phyloP scores from a whole-genome alignment of 495 filamentous ascomycete genomes.

The Monascus purpureus region DNA sequence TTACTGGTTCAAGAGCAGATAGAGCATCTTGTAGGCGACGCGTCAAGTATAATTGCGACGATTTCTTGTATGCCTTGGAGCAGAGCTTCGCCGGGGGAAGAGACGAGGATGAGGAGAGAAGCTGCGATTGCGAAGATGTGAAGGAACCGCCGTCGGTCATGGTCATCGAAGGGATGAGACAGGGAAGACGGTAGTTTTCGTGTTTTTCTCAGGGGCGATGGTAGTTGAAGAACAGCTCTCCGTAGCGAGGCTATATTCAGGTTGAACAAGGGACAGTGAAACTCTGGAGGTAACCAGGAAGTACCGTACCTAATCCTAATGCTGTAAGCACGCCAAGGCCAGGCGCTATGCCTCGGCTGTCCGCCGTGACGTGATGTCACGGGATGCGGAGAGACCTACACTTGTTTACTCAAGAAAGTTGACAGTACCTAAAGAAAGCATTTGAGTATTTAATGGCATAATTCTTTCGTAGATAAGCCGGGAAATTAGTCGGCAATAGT shows the following conservation, averaged over 20 bases:
- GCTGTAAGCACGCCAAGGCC: background rate
- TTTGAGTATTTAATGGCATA: too few relatives aligned
- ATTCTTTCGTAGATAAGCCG: too few relatives aligned
- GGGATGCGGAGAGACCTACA: too few relatives aligned
- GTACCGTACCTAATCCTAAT: too few relatives aligned
- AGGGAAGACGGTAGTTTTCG: background rate
- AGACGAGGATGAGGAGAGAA: constrained; percentile 35
- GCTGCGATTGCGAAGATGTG: constrained; percentile 27
- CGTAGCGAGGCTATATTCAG: too few relatives aligned
- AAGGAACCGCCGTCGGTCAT: constrained; percentile 21
- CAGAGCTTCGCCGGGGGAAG: constrained; percentile 49
- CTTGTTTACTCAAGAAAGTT: too few relatives aligned
- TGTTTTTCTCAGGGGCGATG: background rate
- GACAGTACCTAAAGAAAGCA: too few relatives aligned
- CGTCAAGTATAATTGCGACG: constrained; percentile 82
- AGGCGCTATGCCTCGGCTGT: background rate
- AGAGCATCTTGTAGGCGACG: constrained; percentile 81
- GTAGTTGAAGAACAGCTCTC: background rate
- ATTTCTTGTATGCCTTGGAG: constrained; percentile 60
- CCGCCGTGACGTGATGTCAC: background rate
- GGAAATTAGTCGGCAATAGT: too few relatives aligned
- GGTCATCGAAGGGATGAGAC: constrained; percentile 4
- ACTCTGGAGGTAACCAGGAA: too few relatives aligned
- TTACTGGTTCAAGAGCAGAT: constrained; percentile 64
- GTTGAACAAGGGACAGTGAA: too few relatives aligned